Percentiles rank a stretch among this genome's conserved stretches.
These are phyloP conservation scores for Liquidambar formosana DNA, from an alignment of 164 flowering plant species.

Conservation along the genomic window DNA sequence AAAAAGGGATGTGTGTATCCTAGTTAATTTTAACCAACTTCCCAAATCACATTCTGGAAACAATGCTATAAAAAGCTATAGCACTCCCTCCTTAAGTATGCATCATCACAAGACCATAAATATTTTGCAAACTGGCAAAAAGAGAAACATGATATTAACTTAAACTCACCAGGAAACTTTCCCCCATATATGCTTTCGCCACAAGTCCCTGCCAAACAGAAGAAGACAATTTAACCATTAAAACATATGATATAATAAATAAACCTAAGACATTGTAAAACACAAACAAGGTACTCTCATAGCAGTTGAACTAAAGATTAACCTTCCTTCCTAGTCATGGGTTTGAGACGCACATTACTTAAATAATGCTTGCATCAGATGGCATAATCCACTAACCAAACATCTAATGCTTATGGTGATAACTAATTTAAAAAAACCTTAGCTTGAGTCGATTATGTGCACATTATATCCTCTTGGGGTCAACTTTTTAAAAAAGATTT, in stretches of 20 bases:
- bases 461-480: too few relatives aligned
- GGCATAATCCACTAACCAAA: background rate
- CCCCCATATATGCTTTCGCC: constrained; percentile 94
- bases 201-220: constrained; percentile 59
- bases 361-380: background rate
- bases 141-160: background rate
- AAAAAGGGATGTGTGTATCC: background rate
- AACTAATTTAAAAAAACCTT: too few relatives aligned
- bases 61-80: background rate
- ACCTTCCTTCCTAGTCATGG: constrained; percentile 1
- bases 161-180: constrained; percentile 74
- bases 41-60: background rate
- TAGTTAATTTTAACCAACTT: background rate
- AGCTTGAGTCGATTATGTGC: background rate
- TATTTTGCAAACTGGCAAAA: background rate
- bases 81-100: background rate
- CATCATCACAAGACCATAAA: background rate
- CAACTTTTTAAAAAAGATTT: too few relatives aligned
- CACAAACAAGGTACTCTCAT: background rate
- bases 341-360: background rate
- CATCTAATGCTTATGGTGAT: background rate
- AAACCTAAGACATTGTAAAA: background rate
- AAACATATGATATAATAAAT: background rate
- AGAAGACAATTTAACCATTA: background rate
- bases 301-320: background rate